phyloP scores from a whole-genome alignment of 257 asterid species.

The Avicennia marina region DNA sequence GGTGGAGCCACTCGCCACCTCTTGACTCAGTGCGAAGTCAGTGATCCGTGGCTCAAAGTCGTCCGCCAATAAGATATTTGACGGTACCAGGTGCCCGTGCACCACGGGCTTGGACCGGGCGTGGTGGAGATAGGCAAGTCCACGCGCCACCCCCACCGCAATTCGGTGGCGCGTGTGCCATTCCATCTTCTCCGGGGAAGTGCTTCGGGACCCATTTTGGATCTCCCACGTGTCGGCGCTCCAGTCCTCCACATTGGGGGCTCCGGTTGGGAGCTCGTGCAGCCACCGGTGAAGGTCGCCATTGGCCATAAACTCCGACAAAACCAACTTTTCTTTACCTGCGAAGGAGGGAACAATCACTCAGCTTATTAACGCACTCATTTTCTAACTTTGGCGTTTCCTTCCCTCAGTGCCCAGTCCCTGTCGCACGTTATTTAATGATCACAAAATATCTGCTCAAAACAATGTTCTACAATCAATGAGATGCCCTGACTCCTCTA shows the following conservation, averaged over 20 bases:
- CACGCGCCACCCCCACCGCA: constrained; percentile 95
- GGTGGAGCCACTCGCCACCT: constrained; percentile 30
- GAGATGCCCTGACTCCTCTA: no score
- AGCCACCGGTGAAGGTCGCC: constrained; percentile 96
- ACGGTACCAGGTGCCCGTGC: constrained; percentile 65
- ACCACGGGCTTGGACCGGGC: constrained; percentile 79
- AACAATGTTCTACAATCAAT: no score
- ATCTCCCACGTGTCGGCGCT: constrained; percentile 89
- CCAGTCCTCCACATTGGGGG: constrained; percentile 83
- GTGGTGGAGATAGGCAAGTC: constrained; percentile 89
- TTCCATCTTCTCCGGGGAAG: constrained; percentile 57
- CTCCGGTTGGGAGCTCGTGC: constrained; percentile 82
- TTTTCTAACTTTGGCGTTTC: constrained; percentile 7
- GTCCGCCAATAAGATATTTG: constrained; percentile 64
- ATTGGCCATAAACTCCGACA: constrained; percentile 82
- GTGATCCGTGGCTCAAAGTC: constrained; percentile 78
- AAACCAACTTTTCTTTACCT: constrained; percentile 82
- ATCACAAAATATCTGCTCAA: no score
- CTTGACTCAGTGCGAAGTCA: constrained; percentile 52
- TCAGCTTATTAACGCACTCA: not conserved
- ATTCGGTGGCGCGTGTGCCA: constrained; percentile 99
- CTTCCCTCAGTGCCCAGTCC: no score
- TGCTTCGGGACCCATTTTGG: constrained; percentile 28
- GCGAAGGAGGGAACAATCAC: constrained; percentile 13
- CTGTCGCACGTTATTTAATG: no score